Base-by-base conservation (phyloP, 495 filamentous ascomycete genomes). In the Chaetomium tenue region DNA sequence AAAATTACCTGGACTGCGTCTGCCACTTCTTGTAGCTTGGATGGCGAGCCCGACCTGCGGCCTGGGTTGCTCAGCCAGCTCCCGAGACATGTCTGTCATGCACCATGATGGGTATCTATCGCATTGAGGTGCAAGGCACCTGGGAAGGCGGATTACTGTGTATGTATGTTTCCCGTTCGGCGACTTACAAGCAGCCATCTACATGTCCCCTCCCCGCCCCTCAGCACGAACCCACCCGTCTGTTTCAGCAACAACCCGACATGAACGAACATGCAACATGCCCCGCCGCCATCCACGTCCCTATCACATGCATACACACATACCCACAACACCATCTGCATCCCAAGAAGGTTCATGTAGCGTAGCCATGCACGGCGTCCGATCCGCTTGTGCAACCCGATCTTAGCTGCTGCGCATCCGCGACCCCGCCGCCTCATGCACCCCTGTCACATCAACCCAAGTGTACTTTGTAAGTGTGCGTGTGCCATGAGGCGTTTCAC, bases 401-500 rank as follows among this genome's bases (percentile, higher is more conserved):
- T 44, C 40, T 44, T 44, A 16, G 5, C 6, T 37, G 5, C 40
- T 44, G 40, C 16, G 40, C 40, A 18, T 18, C 6, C 40, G 40
- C 2, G 13, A 2, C 16, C 13, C 40, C 16, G 40, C 52, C 33
- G 4, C 20, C 20, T 33, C 28, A 37, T 54, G 28, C 52, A 33
- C 52, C 15, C 52, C 28, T 55, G 28, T 37, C 54, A 22, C 33
- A 11, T 37, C 9, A 11, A 37, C n/a, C 22, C 3, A 40, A 23
- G 3, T 37, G 33, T 11, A n/a, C n/a, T n/a, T n/a, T n/a, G n/a
- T n/a, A n/a, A n/a, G 33, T 37, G 9, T 37, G 15, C 33, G 23
- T 12, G 23, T n/a, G 39, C 55, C 55, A 46, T 3, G 40, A 13
- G 16, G 3, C 1, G 57, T 47, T 59, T 59, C 57, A 59, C 57